Percentiles rank a stretch among this genome's conserved stretches.
phyloP scores from a whole-genome alignment of 352 stramenopile genomes.

The Phytophthora tubulina region DNA sequence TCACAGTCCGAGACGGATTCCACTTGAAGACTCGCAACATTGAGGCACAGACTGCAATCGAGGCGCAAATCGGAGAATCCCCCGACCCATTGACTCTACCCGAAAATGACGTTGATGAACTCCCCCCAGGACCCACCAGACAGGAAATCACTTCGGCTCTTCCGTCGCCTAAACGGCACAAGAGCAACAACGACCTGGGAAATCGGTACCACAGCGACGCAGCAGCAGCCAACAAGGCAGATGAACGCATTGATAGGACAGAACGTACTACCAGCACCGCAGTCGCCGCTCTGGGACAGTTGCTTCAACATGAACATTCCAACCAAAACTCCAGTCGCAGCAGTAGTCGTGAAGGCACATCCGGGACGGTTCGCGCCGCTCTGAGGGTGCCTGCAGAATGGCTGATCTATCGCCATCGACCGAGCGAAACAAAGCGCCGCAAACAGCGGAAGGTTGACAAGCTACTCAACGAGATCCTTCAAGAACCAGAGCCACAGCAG shows the following conservation, averaged over 20 bases:
- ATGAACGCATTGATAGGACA: neutral
- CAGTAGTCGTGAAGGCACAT: conserved; percentile 4
- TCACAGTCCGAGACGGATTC: conserved; percentile 77
- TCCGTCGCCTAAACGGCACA: neutral
- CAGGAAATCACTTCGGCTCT: conserved; percentile 11
- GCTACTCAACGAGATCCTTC: conserved; percentile 46
- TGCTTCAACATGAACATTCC: conserved; percentile 22
- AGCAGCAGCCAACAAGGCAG: neutral
- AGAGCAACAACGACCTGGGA: conserved; percentile 23
- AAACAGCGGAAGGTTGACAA: conserved; percentile 57
- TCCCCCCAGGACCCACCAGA: conserved; percentile 16
- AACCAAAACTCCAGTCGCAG: conserved; percentile 2
- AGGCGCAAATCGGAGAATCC: conserved; percentile 43
- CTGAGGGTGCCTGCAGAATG: conserved; percentile 60
- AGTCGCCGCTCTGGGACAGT: conserved; percentile 21
- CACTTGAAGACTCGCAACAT: conserved; percentile 71
- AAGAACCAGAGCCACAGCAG: conserved; percentile 10
- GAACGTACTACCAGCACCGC: conserved; percentile 8
- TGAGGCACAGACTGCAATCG: conserved; percentile 52
- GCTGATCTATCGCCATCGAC: conserved; percentile 66
- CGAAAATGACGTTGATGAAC: conserved; percentile 8
- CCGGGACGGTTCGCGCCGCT: conserved; percentile 23
- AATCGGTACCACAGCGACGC: conserved; percentile 11
- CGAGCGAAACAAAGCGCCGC: conserved; percentile 50
- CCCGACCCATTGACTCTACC: neutral